Base-by-base conservation (phyloP, 1,284 basidiomycete genomes). In the Fomes fomentarius region DNA sequence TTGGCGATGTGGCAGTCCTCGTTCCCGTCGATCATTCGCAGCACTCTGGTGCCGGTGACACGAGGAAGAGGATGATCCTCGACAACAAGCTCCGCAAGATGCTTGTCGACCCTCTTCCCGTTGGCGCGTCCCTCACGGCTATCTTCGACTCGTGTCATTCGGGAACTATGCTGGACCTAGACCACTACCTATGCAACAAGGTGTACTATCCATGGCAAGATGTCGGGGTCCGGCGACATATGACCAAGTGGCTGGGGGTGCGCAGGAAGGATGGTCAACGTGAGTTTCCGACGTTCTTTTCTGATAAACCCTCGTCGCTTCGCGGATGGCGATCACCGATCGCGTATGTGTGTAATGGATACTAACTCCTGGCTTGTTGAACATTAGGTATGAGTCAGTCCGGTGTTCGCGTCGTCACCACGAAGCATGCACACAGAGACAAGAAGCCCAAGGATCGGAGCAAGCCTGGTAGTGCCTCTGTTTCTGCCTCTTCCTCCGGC, bases 111-210 rank as follows among this genome's bases (percentile, higher is more conserved):
- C 61, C 67, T 14, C 69, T 81, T 17, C 76, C 77, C 17, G 53
- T 57, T 9, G 77, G 74, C 19, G 69, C 70, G 34, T 69, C 69
- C 31, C 66, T 80, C 14, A 70, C 77, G 11, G 76, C 78, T 4
- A 69, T 81, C n/a, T 74, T 80, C 47, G 78, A 80, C 61, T 76
- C 77, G 0, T 80, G 77, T 53, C 77, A 79, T 54, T 78, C 77
- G 1, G 78, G 74, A 0, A 77, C 78, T 0, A 52, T 81, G 26
- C 66, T 80, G 3, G 77, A 80, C 56, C 67, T 79, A 5, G 69
- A 74, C 2, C 78, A 81, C 58, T 72, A 73, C 52, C 68, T 73
- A 0, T 81, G 78, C 28, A 80, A 80, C 57, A 63, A 71, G 3
- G 71, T 78, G 12, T 79, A 75, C 52, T 72, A 76, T 3, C 78